Percentiles rank a stretch among this genome's conserved stretches.
These are phyloP conservation scores for Protomyces lactucae-debilis DNA, from an alignment of 1,139 yeast genomes.

Conservation along the genomic window DNA sequence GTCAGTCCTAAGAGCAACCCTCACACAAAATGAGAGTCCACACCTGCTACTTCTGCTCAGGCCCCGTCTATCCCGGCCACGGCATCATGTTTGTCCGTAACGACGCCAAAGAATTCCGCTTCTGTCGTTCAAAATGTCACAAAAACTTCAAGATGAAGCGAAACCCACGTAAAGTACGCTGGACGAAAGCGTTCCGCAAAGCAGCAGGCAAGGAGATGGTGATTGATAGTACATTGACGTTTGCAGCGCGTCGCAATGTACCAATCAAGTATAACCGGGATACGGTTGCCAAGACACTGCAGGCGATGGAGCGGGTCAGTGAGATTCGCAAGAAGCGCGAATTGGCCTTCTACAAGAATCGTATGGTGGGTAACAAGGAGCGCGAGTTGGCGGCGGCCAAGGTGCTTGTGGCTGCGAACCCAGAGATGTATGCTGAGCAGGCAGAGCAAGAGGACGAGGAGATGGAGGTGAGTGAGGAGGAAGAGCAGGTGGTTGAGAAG, in stretches of 20 bases:
- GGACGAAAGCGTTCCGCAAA: slow-evolving; percentile 99
- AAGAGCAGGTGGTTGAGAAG: slow-evolving; percentile 47
- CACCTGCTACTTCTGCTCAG: slow-evolving; percentile 94
- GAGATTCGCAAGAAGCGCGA: slow-evolving; percentile 96
- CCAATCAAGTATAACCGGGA: slow-evolving; percentile 98
- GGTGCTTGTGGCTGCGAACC: slow-evolving; percentile 80
- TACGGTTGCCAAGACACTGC: slow-evolving; percentile 84
- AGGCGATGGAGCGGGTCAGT: slow-evolving; percentile 93
- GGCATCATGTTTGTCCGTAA: slow-evolving; percentile 98
- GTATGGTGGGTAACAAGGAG: slow-evolving; percentile 97
- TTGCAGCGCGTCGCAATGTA: slow-evolving; percentile 94
- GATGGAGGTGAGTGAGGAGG: slow-evolving; percentile 47
- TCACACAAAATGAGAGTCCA: slow-evolving; percentile 68
- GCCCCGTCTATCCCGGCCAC: slow-evolving; percentile 95
- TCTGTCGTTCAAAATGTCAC: slow-evolving; percentile 98
- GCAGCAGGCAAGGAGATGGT: slow-evolving; percentile 99
- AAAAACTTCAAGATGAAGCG: slow-evolving; percentile 96
- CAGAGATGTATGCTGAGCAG: slow-evolving; percentile 91
- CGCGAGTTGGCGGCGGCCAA: slow-evolving; percentile 78
- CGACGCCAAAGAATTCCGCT: slow-evolving; percentile 94
- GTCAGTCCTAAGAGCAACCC: no score
- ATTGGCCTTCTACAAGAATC: slow-evolving; percentile 96
- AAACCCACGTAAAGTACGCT: slow-evolving; percentile 87
- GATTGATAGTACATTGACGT: slow-evolving; percentile 91
- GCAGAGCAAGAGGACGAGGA: slow-evolving; percentile 54